Base-by-base conservation (phyloP, 192 early-diverging fungal genomes). In the Coemansia sp. region DNA sequence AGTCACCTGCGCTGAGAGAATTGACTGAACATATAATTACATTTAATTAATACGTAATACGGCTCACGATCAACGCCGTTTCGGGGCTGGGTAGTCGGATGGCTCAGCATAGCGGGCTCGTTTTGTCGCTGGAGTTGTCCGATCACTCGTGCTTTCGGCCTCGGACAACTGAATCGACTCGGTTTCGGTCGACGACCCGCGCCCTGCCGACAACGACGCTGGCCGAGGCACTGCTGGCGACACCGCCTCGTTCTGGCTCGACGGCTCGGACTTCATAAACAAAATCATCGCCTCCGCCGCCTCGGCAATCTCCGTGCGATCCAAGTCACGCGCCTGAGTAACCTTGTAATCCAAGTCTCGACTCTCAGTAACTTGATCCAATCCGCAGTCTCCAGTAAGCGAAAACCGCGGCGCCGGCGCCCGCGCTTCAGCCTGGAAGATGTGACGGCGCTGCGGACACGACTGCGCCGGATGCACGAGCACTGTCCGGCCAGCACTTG, bases 261-360 rank as follows among this genome's bases (percentile, higher is more conserved):
- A 65, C 19, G 62, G 45, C 54, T 72, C 63, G 11, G 69, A 72
- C 38, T 53, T 59, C 69, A 70, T 76, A 24, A 76, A 71, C 62
- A 76, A 21, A 24, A 76, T 76, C 75, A 76, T 76, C 37, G 75
- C 53, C 59, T 70, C 75, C 4, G 75, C 75, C 1, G 69, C 75
- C 65, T 70, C 74, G 1, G 67, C 64, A 3, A 65, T 60, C 58
- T 74, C 72, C 35, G 38, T 19, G 19, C 41, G 56, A 27, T 56
- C 47, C 25, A 22, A 11, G 9, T 15, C 47, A 27, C n/a, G 50
- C 49, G 11, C 22, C 14, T 52, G 0, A 32, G 29, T 32, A 32
- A 32, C 50, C 8, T 53, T 25, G 10, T 53, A 32, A 32, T 32
- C 29, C 29, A 32, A 32, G 29, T 32, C 29, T 5, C 29, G 29